These are phyloP conservation scores for Leucocoprinus birnbaumii DNA, from an alignment of 768 basidiomycete species.

Conservation along the genomic window DNA sequence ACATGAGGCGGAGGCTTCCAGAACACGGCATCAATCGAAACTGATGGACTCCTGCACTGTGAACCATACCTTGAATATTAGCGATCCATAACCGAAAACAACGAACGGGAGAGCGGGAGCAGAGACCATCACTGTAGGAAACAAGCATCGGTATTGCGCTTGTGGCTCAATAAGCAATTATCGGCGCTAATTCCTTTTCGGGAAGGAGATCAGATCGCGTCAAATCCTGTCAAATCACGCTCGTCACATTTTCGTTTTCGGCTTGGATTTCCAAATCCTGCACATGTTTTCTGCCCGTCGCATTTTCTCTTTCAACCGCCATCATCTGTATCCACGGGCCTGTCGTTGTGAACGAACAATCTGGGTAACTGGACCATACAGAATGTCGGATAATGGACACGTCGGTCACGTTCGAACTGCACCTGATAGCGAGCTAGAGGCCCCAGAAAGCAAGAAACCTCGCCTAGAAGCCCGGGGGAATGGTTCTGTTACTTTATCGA, in stretches of 20 bases:
- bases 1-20: slow-evolving; percentile 81
- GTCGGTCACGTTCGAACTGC: slow-evolving; percentile 3
- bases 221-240: no score
- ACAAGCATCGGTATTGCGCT: neutral
- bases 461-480: neutral
- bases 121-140: slow-evolving; percentile 9
- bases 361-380: neutral
- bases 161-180: neutral
- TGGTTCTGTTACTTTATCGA: neutral
- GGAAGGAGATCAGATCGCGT: no score
- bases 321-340: neutral
- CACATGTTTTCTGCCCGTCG: slow-evolving; percentile 4
- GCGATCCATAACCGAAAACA: slow-evolving; percentile 90
- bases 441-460: slow-evolving; percentile 2
- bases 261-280: neutral
- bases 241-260: slow-evolving; percentile 2
- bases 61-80: slow-evolving; percentile 81
- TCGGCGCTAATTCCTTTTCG: no score
- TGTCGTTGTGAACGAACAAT: neutral
- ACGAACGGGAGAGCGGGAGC: slow-evolving; percentile 40
- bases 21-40: neutral
- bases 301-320: neutral
- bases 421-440: slow-evolving; percentile 6
- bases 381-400: neutral
- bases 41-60: neutral